A percentile compares a stretch with the other conserved stretches of the same genome.
phyloP scores from a whole-genome alignment of 2,329 filamentous ascomycete genomes.

The Uncinocarpus reesii region DNA sequence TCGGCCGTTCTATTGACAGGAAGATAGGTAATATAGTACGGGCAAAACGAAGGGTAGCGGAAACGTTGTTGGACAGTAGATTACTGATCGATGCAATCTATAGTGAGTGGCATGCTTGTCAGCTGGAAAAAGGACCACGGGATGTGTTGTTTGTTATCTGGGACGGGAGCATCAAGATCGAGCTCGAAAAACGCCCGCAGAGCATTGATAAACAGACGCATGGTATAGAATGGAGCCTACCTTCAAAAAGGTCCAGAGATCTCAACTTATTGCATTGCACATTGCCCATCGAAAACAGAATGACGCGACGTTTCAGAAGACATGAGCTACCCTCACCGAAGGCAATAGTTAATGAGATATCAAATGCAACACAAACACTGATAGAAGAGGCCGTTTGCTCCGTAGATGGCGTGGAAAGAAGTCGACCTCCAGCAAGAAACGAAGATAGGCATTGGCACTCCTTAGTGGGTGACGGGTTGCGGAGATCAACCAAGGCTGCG shows the following conservation, averaged over 20 bases:
- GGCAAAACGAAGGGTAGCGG: neutral
- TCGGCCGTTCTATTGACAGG: neutral
- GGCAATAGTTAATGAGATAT: neutral
- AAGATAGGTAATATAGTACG: neutral
- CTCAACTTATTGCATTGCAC: neutral
- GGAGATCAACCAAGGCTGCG: constrained; percentile 2
- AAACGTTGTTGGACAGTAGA: neutral
- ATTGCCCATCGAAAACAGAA: constrained; percentile 1
- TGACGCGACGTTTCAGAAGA: neutral
- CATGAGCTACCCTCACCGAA: neutral
- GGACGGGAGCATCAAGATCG: neutral
- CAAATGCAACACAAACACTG: constrained; percentile 5
- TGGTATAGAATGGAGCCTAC: neutral
- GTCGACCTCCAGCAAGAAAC: neutral
- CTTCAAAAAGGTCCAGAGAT: constrained; percentile 1
- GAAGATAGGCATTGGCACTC: constrained; percentile 1
- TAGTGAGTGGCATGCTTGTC: neutral
- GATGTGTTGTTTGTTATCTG: neutral
- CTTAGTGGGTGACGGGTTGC: neutral
- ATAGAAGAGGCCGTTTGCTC: neutral
- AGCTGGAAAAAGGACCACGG: neutral
- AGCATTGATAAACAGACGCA: neutral
- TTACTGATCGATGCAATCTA: constrained; percentile 4
- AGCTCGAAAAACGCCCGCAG: too few relatives aligned
- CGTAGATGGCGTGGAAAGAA: neutral